Base-by-base conservation (phyloP, 2,329 filamentous ascomycete genomes). In the Bipolaris bicolor region DNA sequence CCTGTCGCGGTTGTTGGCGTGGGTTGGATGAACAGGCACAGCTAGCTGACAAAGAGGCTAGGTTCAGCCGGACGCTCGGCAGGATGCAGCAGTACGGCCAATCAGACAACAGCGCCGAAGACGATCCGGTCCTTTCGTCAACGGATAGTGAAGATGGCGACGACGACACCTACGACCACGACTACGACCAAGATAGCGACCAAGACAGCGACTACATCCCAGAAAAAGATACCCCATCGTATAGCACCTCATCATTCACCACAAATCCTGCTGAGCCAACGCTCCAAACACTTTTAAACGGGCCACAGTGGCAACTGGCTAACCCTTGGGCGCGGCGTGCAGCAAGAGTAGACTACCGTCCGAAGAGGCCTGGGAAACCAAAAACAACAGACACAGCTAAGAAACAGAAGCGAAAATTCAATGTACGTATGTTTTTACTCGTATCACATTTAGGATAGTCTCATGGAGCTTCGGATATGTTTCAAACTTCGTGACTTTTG, bases 1-100 rank as follows among this genome's bases (percentile, higher is more conserved):
- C 6, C 26, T 44, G 41, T 45, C 40, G 55, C 40, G 41, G 49
- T 54, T 18, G 44, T 49, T 45, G 41, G 34, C 29, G 50, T 40
- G 49, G 36, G 49, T 53, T 13, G 29, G 37, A 45, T 43, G 47
- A 31, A 45, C 44, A 49, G 51, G 46, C 43, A 54, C 37, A 37
- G 37, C 47, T 51, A 48, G 52, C 52, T 61, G 58, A 67, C 62
- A 64, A 63, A 62, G 57, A 41, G 40, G n/a, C 49, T 44, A 59
- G 56, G 48, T 58, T 64, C 60, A 60, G 52, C 48, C 67, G 71
- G 69, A 68, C 72, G 70, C 48, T 65, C 65, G 64, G 61, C 65
- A 68, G 60, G 20, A 67, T 63, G 53, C 51, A 62, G 57, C 63
- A 57, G 55, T 40, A 48, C 47, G 57, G 54, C 67, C 67, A 69